phyloP scores from a whole-genome alignment of 208 protist species.

The Acanthamoeba healyi region DNA sequence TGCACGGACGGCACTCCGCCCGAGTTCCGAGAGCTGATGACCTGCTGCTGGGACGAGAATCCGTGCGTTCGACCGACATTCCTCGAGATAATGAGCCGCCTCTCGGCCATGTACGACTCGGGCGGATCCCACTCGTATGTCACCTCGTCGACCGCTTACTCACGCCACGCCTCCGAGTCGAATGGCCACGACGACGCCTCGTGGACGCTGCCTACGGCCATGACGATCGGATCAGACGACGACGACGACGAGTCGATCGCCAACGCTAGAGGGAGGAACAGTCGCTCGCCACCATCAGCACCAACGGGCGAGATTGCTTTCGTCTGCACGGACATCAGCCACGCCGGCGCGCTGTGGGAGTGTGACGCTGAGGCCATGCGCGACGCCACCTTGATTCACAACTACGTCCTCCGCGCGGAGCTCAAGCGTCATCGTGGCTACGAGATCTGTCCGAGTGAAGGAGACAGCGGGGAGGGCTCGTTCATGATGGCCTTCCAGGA shows the following conservation, averaged over 20 bases:
- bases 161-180: background rate
- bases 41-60: conserved; percentile 35
- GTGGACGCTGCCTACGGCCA: background rate
- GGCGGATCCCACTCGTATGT: background rate
- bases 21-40: conserved; percentile 26
- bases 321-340: conserved; percentile 68
- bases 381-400: too few relatives aligned
- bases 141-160: conserved; percentile 12
- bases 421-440: too few relatives aligned
- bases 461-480: too few relatives aligned
- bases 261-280: background rate
- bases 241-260: background rate
- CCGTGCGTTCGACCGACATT: conserved; percentile 15
- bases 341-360: conserved; percentile 69
- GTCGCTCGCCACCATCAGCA: too few relatives aligned
- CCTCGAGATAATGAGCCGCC: conserved; percentile 53
- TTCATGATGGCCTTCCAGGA: too few relatives aligned
- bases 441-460: too few relatives aligned
- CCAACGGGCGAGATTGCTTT: conserved; percentile 42
- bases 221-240: too few relatives aligned
- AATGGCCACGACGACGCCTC: background rate
- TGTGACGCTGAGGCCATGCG: conserved; percentile 56
- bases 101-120: conserved; percentile 12
- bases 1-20: background rate
- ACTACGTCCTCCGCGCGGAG: too few relatives aligned